Evolutionary conservation across 306 rosid genomes (phyloP), one percentile per base, ranked within the genome.

Genomic region (Benincasa hispida): DNA sequence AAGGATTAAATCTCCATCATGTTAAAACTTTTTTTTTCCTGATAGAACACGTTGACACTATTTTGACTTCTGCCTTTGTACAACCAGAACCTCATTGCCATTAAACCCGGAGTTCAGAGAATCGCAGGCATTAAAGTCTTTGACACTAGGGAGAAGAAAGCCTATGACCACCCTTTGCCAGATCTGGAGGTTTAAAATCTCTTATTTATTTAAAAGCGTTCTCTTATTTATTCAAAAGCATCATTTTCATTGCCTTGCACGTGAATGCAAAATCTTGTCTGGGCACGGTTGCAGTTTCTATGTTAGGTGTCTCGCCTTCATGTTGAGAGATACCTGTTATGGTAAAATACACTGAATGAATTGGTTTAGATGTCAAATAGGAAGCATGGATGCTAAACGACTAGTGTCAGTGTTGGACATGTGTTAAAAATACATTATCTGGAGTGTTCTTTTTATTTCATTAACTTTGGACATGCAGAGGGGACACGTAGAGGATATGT

Each of bases 51-150:
- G 54, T n/a, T 32, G 27, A 74, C 62, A 30, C 21, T 50, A 50
- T 24, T 68, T 35, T 58, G 53, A 56, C 67, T 54, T n/a, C 63
- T 65, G 58, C 63, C 74, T 70, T 80, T 77, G 58, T 65, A 62
- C 83, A 30, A 80, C 86, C 88, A 94, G 99, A 90, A 90, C 83
- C 95, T 92, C 76, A 86, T 94, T 81, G 93, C 99, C 75, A 87
- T 97, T 7, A 90, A 89, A 85, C 95, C 91, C 30, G 99, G 99
- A 83, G 89, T 92, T 76, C 99, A 92, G 87, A 94, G 87, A 87
- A 92, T 94, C 79, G 81, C 93, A 1, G 97, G 97, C 80, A 78
- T 94, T 84, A 88, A 90, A 8, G 87, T 94, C 67, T 89, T 81
- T 6, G 93, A 94, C 86, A 85, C 86, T 8, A 85, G 70, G 76